phyloP scores from a whole-genome alignment of 2,329 filamentous ascomycete species.

The Claviceps pusilla region DNA sequence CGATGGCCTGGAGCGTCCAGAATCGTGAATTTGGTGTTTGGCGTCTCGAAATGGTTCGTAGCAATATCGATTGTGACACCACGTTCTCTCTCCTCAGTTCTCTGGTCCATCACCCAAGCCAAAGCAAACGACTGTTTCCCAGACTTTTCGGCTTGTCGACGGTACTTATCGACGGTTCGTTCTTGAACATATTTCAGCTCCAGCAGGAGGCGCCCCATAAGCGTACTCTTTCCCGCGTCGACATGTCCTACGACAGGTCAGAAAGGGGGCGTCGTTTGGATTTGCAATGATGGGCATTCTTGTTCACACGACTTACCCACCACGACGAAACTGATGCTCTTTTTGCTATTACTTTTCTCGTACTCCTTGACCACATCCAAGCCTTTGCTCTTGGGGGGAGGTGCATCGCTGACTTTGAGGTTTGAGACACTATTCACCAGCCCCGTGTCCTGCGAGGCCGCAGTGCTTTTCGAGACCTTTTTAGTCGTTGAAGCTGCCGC shows the following conservation, averaged over 20 bases:
- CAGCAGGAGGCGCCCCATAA: conserved; percentile 87
- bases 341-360: conserved; percentile 59
- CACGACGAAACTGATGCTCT: conserved; percentile 78
- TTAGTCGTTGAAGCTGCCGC: conserved; percentile 16
- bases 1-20: conserved; percentile 87
- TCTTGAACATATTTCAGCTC: conserved; percentile 82
- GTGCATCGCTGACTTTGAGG: conserved; percentile 34
- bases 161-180: conserved; percentile 74
- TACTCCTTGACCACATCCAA: conserved; percentile 74
- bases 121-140: conserved; percentile 93
- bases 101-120: conserved; percentile 92
- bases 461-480: conserved; percentile 25
- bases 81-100: conserved; percentile 71
- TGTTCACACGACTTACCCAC: conserved; percentile 46
- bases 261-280: neutral
- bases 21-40: conserved; percentile 77
- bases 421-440: conserved; percentile 17
- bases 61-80: conserved; percentile 96
- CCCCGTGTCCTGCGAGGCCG: conserved; percentile 11
- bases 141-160: conserved; percentile 75
- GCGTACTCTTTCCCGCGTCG: conserved; percentile 90
- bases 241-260: conserved; percentile 55
- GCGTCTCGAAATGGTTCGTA: conserved; percentile 85
- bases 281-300: no score
- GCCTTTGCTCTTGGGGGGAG: conserved; percentile 56